phyloP scores from a whole-genome alignment of 305 asterid genomes.

The Fraxinus greggii region DNA sequence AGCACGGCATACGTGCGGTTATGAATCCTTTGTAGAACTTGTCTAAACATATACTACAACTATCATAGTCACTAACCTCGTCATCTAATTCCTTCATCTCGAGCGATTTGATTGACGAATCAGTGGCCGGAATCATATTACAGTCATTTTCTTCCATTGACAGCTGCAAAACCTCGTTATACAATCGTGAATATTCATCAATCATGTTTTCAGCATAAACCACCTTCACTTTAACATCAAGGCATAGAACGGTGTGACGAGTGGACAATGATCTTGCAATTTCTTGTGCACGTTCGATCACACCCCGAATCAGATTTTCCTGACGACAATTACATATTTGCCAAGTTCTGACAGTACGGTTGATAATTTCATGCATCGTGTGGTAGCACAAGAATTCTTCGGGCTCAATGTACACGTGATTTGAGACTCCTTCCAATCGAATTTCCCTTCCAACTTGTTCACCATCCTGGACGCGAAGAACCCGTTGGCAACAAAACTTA shows the following conservation, averaged over 20 bases:
- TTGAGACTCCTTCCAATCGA: neutral
- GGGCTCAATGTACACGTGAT: neutral
- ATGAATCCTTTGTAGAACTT: neutral
- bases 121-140: slow-evolving; percentile 21
- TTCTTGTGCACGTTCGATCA: neutral
- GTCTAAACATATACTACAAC: neutral
- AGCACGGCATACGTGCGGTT: neutral
- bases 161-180: neutral
- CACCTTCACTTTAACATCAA: neutral
- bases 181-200: neutral
- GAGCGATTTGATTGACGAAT: neutral
- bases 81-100: neutral
- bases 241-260: neutral
- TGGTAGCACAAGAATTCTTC: neutral
- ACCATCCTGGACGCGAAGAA: neutral
- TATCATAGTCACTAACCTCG: neutral
- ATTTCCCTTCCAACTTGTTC: neutral
- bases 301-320: neutral
- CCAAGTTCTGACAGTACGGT: neutral
- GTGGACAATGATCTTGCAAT: neutral
- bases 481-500: neutral
- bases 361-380: neutral
- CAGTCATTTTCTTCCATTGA: neutral
- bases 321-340: neutral
- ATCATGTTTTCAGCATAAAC: neutral